Base-by-base conservation (phyloP, 441 rosid species). In the Capsella rubella region DNA sequence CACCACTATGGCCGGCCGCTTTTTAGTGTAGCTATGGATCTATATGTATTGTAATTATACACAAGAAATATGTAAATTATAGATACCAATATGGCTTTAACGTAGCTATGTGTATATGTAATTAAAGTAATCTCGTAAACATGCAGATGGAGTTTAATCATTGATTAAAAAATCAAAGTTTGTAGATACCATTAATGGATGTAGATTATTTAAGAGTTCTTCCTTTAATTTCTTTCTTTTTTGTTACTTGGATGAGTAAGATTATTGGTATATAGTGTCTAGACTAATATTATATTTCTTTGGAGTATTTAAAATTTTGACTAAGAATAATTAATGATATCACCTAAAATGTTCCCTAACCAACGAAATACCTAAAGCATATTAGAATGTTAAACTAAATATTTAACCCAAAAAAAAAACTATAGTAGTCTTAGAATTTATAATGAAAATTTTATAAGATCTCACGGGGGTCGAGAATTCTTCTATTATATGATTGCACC, bases 101-200 rank as follows among this genome's bases (percentile, higher is more conserved):
- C 32, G 25, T 55, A 32, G 40, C 60, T 32, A 53, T 13, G 60
- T 31, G 42, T 56, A 32, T 31, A 56, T 56, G 13, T 56, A 8
- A 56, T n/a, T 56, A 32, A 27, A 15, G 18, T 28, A 55, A 12
- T 42, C n/a, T 39, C 5, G 15, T 67, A 45, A 6, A 43, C 21
- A 57, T 35, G 12, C 29, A 16, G 1, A 6, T 29, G 14, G 3
- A 31, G 45, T 34, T 46, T 28, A 49, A 16, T 49, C 21, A 64
- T 18, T 47, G 16, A 64, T 34, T 5, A 4, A 64, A 15, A 64
- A 15, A 25, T 61, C 32, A 27, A 16, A 21, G 11, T 21, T 39
- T 40, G n/a, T 16, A 58, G 46, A 7, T 54, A 12, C 18, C 37
- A 29, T n/a, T 54, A 29, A 28, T 28, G 37, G 58, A 54, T 28